These are phyloP conservation scores for Mortierella claussenii DNA, from an alignment of 192 early-diverging fungal species.

Conservation along the genomic window DNA sequence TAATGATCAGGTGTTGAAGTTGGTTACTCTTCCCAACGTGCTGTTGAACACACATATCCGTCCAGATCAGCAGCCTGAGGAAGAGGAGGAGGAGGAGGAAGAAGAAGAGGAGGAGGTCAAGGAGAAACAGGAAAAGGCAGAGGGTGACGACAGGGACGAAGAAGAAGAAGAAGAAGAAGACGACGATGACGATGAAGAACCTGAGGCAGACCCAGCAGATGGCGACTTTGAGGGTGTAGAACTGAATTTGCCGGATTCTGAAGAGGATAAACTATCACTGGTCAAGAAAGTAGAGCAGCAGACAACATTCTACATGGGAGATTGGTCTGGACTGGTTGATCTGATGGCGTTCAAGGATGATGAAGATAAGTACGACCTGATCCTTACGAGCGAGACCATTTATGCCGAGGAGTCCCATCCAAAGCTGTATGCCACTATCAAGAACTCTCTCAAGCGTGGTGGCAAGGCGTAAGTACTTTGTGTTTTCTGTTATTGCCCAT, in stretches of 20 bases:
- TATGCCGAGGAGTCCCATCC: constrained; percentile 73
- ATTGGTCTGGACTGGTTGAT: constrained; percentile 69
- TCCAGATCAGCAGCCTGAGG: constrained; percentile 42
- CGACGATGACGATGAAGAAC: constrained; percentile 57
- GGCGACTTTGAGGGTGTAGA: constrained; percentile 48
- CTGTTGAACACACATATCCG: constrained; percentile 78
- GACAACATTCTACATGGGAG: constrained; percentile 71
- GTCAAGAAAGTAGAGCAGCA: constrained; percentile 45
- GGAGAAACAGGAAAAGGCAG: constrained; percentile 15
- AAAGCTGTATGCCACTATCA: constrained; percentile 71
- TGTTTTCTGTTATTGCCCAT: neutral
- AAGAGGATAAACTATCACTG: constrained; percentile 36
- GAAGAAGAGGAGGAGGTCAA: constrained; percentile 37
- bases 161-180: constrained; percentile 45
- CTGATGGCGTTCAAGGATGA: constrained; percentile 55
- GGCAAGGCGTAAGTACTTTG: constrained; percentile 58
- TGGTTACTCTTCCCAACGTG: constrained; percentile 93
- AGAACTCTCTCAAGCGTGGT: constrained; percentile 59
- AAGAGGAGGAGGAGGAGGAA: constrained; percentile 34
- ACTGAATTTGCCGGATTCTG: constrained; percentile 54
- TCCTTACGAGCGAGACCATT: constrained; percentile 84
- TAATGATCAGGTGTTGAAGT: constrained; percentile 86
- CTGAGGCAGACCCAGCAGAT: constrained; percentile 28
- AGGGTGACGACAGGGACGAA: constrained; percentile 50
- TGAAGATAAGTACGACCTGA: constrained; percentile 71